Conservation (phyloP, 805 yeast species). For the Candida argentea region DNA sequence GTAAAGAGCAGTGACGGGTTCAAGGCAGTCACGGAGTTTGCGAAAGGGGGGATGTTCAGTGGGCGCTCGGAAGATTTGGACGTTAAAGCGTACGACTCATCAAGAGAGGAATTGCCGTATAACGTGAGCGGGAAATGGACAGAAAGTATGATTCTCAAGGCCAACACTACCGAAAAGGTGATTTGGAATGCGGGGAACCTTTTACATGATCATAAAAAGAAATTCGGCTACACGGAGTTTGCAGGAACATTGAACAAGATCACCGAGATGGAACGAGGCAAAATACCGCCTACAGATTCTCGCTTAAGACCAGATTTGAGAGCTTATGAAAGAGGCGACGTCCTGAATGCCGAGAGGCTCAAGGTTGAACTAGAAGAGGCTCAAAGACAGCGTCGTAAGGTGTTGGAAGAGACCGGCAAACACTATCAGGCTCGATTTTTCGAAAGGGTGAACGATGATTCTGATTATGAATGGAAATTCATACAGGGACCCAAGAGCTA, state of each 20-base stretch:
- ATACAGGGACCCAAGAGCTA: conserved; percentile 53
- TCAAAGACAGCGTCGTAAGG: conserved; percentile 70
- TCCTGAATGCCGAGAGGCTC: conserved; percentile 60
- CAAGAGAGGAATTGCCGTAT: conserved; percentile 28
- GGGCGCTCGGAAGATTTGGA: conserved; percentile 62
- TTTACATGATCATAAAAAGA: conserved; percentile 45
- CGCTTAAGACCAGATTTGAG: conserved; percentile 82
- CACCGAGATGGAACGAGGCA: conserved; percentile 54
- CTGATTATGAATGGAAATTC: conserved; percentile 44
- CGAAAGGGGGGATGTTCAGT: conserved; percentile 77
- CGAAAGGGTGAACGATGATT: conserved; percentile 33
- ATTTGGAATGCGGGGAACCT: conserved; percentile 70
- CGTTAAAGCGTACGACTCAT: conserved; percentile 32
- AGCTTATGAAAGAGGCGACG: conserved; percentile 56
- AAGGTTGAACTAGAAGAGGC: conserved; percentile 65
- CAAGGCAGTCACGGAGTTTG: conserved; percentile 63
- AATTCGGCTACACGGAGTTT: conserved; percentile 81
- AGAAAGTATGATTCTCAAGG: conserved; percentile 39
- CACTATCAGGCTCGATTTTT: conserved; percentile 57
- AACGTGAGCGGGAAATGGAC: conserved; percentile 81
- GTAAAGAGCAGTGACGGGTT: conserved; percentile 61
- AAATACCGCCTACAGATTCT: conserved; percentile 79
- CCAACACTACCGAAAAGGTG: conserved; percentile 28
- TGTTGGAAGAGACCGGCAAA: conserved; percentile 34
- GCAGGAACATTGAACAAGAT: conserved; percentile 76